Base-by-base conservation (phyloP, 805 yeast species). In the Teunomyces stri region DNA sequence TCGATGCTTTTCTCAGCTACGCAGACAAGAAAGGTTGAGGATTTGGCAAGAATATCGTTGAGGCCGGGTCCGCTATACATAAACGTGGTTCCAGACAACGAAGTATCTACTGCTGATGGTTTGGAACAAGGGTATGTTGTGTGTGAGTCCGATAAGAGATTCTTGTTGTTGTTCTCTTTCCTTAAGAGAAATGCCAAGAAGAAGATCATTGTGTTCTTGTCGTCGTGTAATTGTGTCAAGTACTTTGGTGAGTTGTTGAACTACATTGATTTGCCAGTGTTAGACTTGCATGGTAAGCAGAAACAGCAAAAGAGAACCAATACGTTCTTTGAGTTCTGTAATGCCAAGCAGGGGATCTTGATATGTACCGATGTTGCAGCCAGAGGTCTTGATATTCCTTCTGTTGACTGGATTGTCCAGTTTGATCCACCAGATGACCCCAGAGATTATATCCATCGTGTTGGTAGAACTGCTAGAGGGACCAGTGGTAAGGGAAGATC, bases 351-450 rank as follows among this genome's bases (percentile, higher is more conserved):
- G 63, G 99, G 99, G 42, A 91, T 88, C 38, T 70, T 94, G 59
- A 78, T 94, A 46, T 94, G 98, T 73, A 94, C 99, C 0, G 99
- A 94, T 69, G 99, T 94, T 56, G 99, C 99, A 28, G 99, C 99
- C 18, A 85, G 99, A 78, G 99, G 99, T 20, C 81, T 94, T 56
- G 99, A 94, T 75, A 94, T 94, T 58, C 99, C 99, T 45, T 85
- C 95, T 25, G 99, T 94, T 46, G 99, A 95, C 74, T 94, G 99
- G 99, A 94, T 94, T 62, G 87, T 94, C 55, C 99, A 94, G 75
- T 94, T 89, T 63, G 99, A 94, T 68, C 99, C 99, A 47, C 99
- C 99, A 66, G 99, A 94, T 85, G 99, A 94, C 72, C 99, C 99
- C 70, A 84, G 98, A 73, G 98, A 94, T 71, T 94, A 94, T 68